phyloP scores from a whole-genome alignment of 2,329 filamentous ascomycete species.

The Beauveria pseudobassiana region DNA sequence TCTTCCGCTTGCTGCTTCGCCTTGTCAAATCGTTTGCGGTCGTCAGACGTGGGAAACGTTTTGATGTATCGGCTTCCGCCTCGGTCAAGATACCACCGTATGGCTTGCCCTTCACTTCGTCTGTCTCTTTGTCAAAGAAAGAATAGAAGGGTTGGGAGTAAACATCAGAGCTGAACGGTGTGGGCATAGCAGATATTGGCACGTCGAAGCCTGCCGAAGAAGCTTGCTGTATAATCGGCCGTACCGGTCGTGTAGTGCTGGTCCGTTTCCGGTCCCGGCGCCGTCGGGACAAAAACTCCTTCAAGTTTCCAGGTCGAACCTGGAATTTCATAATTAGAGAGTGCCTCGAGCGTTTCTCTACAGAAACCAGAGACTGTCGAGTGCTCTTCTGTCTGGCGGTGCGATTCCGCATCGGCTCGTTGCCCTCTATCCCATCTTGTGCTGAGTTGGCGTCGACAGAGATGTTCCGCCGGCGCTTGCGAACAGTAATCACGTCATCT shows the following conservation, averaged over 20 bases:
- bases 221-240: constrained; percentile 7
- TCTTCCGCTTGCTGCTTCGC: constrained; percentile 88
- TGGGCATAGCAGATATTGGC: constrained; percentile 28
- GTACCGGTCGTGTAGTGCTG: constrained; percentile 16
- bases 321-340: constrained; percentile 29
- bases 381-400: constrained; percentile 48
- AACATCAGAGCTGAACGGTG: constrained; percentile 48
- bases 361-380: constrained; percentile 32
- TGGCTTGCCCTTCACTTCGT: constrained; percentile 85
- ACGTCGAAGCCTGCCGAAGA: constrained; percentile 11
- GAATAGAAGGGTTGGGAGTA: constrained; percentile 80
- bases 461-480: constrained; percentile 46
- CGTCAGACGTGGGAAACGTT: constrained; percentile 72
- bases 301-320: constrained; percentile 30
- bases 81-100: constrained; percentile 92
- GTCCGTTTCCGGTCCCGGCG: constrained; percentile 24
- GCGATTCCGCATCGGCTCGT: constrained; percentile 33
- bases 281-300: constrained; percentile 28
- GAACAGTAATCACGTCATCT: constrained; percentile 42
- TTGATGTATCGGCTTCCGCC: constrained; percentile 85
- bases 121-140: constrained; percentile 80
- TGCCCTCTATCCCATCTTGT: constrained; percentile 25
- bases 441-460: constrained; percentile 33
- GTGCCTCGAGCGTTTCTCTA: constrained; percentile 30
- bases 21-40: constrained; percentile 81